Percentiles rank a stretch among this genome's conserved stretches.
Conservation (phyloP, 495 filamentous ascomycete species). For the Xylaria flabelliformis region DNA sequence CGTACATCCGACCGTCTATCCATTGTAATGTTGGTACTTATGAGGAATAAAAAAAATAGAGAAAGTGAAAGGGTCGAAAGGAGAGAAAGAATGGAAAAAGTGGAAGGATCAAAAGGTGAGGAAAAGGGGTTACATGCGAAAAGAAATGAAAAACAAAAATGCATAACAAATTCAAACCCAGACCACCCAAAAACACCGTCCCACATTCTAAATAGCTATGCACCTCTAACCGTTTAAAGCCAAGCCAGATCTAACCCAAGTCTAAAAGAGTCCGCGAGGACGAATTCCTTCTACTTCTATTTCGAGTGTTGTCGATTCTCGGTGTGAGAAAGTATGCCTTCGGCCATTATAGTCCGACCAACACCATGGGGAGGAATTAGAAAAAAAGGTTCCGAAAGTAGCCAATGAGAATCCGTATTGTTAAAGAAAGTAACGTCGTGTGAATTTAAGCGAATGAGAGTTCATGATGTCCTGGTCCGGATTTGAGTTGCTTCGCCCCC, state of each 20-base stretch:
- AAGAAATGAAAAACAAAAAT: neutral
- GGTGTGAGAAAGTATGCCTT: constrained; percentile 1
- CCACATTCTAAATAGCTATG: neutral
- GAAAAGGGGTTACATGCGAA: neutral
- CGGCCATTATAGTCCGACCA: neutral
- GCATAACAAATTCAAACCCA: neutral
- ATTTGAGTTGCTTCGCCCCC: neutral
- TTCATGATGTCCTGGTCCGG: neutral
- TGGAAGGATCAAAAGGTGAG: neutral
- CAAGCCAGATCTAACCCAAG: constrained; percentile 13
- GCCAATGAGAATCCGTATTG: neutral
- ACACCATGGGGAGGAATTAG: neutral
- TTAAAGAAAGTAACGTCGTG: neutral
- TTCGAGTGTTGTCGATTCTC: constrained; percentile 12
- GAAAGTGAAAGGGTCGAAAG: neutral
- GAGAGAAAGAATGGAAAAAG: neutral
- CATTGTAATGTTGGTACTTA: neutral
- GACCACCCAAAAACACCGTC: neutral
- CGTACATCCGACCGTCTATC: neutral
- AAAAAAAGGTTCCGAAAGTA: neutral
- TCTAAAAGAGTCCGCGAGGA: constrained; percentile 13
- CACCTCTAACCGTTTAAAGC: neutral
- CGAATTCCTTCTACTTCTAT: constrained; percentile 19
- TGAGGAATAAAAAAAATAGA: neutral
- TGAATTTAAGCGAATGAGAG: neutral